phyloP scores from a whole-genome alignment of 2,329 filamentous ascomycete species.

The Fusarium sp. region DNA sequence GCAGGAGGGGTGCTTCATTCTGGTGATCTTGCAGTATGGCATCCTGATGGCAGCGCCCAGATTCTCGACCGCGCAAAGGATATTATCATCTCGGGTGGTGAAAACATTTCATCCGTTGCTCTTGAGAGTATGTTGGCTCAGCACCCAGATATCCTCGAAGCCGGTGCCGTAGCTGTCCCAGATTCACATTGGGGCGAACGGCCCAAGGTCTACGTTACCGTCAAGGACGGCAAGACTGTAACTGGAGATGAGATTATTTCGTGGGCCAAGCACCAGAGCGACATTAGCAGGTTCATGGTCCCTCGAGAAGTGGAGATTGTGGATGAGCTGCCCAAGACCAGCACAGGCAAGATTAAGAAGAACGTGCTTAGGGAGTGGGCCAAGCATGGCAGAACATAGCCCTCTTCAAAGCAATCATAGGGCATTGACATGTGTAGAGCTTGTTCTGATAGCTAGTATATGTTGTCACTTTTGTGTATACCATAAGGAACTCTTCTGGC shows the following conservation, averaged over 20 bases:
- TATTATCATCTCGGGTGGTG: constrained; percentile 97
- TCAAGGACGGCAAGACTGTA: constrained; percentile 73
- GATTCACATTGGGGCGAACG: constrained; percentile 96
- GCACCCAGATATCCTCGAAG: constrained; percentile 92
- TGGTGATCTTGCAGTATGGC: constrained; percentile 94
- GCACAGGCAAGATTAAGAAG: constrained; percentile 97
- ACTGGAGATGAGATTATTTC: constrained; percentile 76
- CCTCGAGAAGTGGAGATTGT: constrained; percentile 82
- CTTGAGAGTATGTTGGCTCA: constrained; percentile 91
- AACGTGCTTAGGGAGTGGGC: constrained; percentile 92
- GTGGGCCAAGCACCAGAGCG: constrained; percentile 87
- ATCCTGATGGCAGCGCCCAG: constrained; percentile 90
- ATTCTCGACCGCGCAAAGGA: constrained; percentile 96
- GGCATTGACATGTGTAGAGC: background rate
- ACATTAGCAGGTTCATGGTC: constrained; percentile 93
- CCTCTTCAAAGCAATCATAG: background rate
- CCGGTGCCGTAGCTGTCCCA: constrained; percentile 87
- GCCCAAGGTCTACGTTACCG: constrained; percentile 94
- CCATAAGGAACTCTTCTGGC: constrained; percentile 13
- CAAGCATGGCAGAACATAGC: constrained; percentile 47
- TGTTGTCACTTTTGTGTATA: constrained; percentile 14
- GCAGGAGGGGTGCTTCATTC: constrained; percentile 89
- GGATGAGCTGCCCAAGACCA: constrained; percentile 93
- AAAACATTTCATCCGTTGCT: constrained; percentile 96
- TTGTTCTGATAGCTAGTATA: constrained; percentile 3